Evolutionary conservation across 257 asterid species (phyloP).

Genomic region (Avicennia marina): DNA sequence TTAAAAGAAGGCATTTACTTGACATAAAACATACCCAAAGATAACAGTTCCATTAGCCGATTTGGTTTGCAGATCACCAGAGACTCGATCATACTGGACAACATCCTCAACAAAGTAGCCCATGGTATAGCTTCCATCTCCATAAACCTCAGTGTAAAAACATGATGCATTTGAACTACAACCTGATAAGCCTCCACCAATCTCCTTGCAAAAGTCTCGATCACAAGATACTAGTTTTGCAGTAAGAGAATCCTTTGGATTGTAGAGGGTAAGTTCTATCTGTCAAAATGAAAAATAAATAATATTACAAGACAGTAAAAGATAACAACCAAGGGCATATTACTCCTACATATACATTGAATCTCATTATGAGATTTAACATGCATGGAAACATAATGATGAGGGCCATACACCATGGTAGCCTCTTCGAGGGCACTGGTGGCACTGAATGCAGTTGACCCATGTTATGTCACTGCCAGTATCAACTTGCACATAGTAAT

Average conservation of each 20-base stretch:
- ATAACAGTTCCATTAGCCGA: constrained; percentile 90
- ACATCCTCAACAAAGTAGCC: constrained; percentile 93
- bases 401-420: constrained; percentile 79
- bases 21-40: constrained; percentile 68
- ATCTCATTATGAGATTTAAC: constrained; percentile 5
- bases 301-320: constrained; percentile 22
- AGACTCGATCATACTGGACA: constrained; percentile 86
- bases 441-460: constrained; percentile 95
- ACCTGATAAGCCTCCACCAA: constrained; percentile 54
- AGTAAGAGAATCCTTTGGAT: constrained; percentile 68
- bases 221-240: constrained; percentile 61
- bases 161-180: constrained; percentile 75
- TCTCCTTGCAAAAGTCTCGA: constrained; percentile 59
- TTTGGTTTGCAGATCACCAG: constrained; percentile 91
- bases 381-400: constrained; percentile 13
- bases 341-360: constrained; percentile 4
- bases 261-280: constrained; percentile 85
- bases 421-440: constrained; percentile 79
- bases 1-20: too few relatives aligned
- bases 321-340: constrained; percentile 6
- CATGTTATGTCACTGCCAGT: constrained; percentile 97
- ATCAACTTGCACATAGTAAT: constrained; percentile 96
- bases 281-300: constrained; percentile 32
- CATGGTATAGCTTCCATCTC: constrained; percentile 91
- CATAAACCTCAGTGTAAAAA: constrained; percentile 79